Base-by-base conservation (phyloP, 805 yeast genomes). In the Candida dendrica region DNA sequence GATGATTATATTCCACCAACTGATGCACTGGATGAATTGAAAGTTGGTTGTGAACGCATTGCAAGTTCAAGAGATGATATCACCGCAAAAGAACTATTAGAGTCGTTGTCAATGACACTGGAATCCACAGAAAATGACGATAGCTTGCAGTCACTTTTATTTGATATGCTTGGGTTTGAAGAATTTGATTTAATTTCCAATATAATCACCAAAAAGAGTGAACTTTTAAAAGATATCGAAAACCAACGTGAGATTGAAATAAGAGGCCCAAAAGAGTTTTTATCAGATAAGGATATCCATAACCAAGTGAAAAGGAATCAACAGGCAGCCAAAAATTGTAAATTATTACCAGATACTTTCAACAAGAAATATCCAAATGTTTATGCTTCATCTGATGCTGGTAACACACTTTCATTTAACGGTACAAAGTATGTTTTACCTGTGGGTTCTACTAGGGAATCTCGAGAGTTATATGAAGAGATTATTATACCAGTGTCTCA, bases 371-470 rank as follows among this genome's bases (percentile, higher is more conserved):
- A 88, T 53, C 96, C 97, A 0, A 95, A 95, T 63, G 97, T 93
- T 2, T 93, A 72, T 60, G 77, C 84, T 47, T 68, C 81, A 36
- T 77, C 74, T 39, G 87, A 79, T 35, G 78, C 81, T 0, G 81
- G 84, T 6, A 78, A 77, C 36, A 79, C 81, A 27, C 59, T 87
- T n/a, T 79, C 90, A 0, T 75, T 87, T 36, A 76, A 87, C 6
- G 97, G 97, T 1, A 84, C 83, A 46, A 84, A 82, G 54, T 85
- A 79, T 52, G 68, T 82, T 1, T 68, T 93, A 11, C 98, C 98
- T 0, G 63, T 66, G 3, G 97, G 97, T 0, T 81, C 96, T 0
- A 78, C 81, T 1, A 68, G 91, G 50, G 71, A 68, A 34, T 71
- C 79, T 2, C 72, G 63, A 47, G 79, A 81, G 16, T 66, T 71